A percentile compares a stretch with the other conserved stretches of the same genome.
phyloP scores from a whole-genome alignment of 345 rosid genomes.

The Eucalyptus regnans region DNA sequence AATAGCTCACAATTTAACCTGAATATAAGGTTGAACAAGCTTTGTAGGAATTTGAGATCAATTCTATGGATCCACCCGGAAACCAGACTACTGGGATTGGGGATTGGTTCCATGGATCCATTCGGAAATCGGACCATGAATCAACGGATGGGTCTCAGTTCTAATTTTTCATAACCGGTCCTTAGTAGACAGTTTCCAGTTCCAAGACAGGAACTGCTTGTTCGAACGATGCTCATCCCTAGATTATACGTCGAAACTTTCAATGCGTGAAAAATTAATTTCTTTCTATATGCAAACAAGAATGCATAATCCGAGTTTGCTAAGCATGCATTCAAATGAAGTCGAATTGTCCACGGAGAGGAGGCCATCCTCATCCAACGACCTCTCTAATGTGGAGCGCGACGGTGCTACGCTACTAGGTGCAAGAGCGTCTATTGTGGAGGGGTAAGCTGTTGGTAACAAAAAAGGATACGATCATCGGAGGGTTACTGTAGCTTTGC shows the following conservation, averaged over 20 bases:
- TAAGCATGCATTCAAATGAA: neutral
- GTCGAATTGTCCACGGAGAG: neutral
- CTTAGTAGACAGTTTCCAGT: too few species aligned
- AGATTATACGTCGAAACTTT: neutral
- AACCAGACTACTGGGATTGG: too few species aligned
- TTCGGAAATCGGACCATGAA: rapidly evolving
- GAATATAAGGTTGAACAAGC: too few species aligned
- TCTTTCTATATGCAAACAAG: neutral
- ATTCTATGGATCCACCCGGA: rapidly evolving
- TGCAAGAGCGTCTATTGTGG: neutral
- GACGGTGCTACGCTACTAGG: neutral
- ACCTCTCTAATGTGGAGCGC: neutral
- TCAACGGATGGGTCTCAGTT: rapidly evolving
- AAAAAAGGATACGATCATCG: neutral
- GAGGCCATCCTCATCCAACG: neutral
- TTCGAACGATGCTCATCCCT: too few species aligned
- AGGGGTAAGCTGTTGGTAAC: neutral
- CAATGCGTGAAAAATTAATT: neutral
- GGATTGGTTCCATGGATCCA: too few species aligned
- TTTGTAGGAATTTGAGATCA: too few species aligned
- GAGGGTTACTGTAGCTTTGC: neutral
- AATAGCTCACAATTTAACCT: too few species aligned
- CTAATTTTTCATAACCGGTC: rapidly evolving
- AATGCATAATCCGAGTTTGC: neutral
- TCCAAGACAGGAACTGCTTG: too few species aligned